Evolutionary conservation across 148 eudicot genomes (phyloP), one percentile per base, ranked within the genome.

Genomic region (Chenopodium album): DNA sequence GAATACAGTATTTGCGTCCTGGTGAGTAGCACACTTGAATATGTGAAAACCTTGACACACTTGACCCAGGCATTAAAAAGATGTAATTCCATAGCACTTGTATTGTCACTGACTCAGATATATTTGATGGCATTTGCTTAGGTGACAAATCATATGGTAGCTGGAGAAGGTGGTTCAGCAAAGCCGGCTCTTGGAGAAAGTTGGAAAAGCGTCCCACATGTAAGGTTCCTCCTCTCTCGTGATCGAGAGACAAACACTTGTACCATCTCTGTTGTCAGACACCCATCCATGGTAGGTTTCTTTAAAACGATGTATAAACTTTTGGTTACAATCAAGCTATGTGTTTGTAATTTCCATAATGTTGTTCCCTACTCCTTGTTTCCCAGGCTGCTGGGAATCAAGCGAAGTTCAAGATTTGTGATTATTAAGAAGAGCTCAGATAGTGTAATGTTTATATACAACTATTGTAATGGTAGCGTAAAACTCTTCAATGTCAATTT

Each of bases 181-280:
- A 95, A 95, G 84, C 97, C 98, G 32, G 98, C 98, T 73, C 94
- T 95, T 34, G 98, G 98, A 72, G 96, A 95, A 87, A 95, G 96
- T 85, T 95, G 98, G 98, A 95, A 93, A 89, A 89, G 84, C 79
- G 77, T 93, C 68, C 96, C 96, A 13, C 93, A 93, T 77, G 91
- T 91, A 69, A 89, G 93, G 80, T 92, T 95, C 84, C 90, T 89
- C 85, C 87, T 95, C 32, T 89, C 93, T 69, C 90, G 84, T 76
- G 90, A 91, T 76, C 85, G 65, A 76, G 86, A 84, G 79, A 86
- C 85, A 84, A 86, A 87, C 83, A 71, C 20, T 52, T 86, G 88
- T 82, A 81, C 76, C 65, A 87, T 92, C 80, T 81, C 90, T 65
- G 77, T 91, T 66, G 87, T 93, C 78, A 91, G 81, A 81, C 97